phyloP scores from a whole-genome alignment of 129 eudicot genomes.

The Glebionis coronaria region DNA sequence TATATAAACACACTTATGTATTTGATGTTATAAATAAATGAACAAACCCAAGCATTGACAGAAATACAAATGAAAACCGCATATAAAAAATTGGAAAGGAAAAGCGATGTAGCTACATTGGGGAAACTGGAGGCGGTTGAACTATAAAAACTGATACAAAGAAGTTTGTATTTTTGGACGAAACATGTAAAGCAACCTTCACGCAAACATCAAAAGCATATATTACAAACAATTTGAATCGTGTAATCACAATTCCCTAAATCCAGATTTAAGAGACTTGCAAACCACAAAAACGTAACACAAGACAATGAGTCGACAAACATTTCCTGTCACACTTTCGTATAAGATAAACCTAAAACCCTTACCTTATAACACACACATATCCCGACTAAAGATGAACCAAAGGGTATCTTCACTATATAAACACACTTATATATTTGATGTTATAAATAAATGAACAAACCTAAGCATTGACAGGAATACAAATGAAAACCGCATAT shows the following conservation, averaged over 20 bases:
- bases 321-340: slow-evolving; percentile 6
- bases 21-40: slow-evolving; percentile 8
- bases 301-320: slow-evolving; percentile 17
- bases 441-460: slow-evolving; percentile 5
- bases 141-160: too few relatives aligned
- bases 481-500: slow-evolving; percentile 11
- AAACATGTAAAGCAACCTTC: too few relatives aligned
- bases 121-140: slow-evolving; percentile 30
- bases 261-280: slow-evolving; percentile 5
- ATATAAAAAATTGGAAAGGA: slow-evolving; percentile 10
- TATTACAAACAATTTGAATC: too few relatives aligned
- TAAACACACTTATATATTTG: slow-evolving; percentile 10
- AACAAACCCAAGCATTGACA: neutral
- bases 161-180: too few relatives aligned
- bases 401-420: slow-evolving; percentile 8
- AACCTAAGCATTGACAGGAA: neutral
- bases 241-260: neutral
- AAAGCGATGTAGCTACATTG: slow-evolving; percentile 29
- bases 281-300: neutral
- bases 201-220: too few relatives aligned
- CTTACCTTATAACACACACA: slow-evolving; percentile 22
- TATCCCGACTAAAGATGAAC: neutral
- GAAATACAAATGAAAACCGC: slow-evolving; percentile 4
- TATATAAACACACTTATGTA: slow-evolving; percentile 11
- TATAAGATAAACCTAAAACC: slow-evolving; percentile 14